Evolutionary conservation across 495 filamentous ascomycete species (phyloP), one percentile per base, ranked within the genome.

Genomic region (Talaromyces nanjingensis): DNA sequence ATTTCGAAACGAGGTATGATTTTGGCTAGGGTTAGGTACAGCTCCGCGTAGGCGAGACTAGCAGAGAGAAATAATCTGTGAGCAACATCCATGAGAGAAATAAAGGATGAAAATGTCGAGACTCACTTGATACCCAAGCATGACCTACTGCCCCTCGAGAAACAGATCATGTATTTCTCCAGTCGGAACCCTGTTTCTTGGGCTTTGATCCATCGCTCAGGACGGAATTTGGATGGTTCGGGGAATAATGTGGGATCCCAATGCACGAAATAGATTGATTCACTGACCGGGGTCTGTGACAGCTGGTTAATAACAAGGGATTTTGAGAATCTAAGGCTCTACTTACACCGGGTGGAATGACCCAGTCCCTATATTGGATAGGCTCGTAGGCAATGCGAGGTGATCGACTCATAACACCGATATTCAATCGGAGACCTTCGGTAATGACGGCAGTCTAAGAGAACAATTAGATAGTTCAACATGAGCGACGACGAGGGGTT

Each of bases 211-310:
- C 76, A 84, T 22, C 80, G 71, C 9, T 77, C 73, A 0, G 80
- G 81, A 11, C 70, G 62, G 69, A 79, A 83, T 9, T 66, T 61
- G 1, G 74, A 31, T 1, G 78, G 72, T 16, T 77, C 58, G 0
- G 78, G 77, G 63, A 80, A 84, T 34, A 82, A 55, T 9, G 59
- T 59, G 42, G 76, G 68, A 60, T 80, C 70, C 62, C 69, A 72
- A 64, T 80, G 78, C 29, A 78, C 65, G 39, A 75, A 70, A 47
- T 72, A 74, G 3, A 68, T 64, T 11, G 73, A 71, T 69, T 77
- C 76, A 62, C 76, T 74, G 22, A 81, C 69, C 3, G 76, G 71
- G n/a, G 75, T 79, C 29, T 24, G 22, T 71, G 72, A 14, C 6
- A 11, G 34, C 14, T 39, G 2, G 7, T 39, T 39, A 39, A 11